Evolutionary conservation across 1,284 basidiomycete genomes (phyloP), one percentile per base, ranked within the genome.

Genomic region (Volvariella volvacea): DNA sequence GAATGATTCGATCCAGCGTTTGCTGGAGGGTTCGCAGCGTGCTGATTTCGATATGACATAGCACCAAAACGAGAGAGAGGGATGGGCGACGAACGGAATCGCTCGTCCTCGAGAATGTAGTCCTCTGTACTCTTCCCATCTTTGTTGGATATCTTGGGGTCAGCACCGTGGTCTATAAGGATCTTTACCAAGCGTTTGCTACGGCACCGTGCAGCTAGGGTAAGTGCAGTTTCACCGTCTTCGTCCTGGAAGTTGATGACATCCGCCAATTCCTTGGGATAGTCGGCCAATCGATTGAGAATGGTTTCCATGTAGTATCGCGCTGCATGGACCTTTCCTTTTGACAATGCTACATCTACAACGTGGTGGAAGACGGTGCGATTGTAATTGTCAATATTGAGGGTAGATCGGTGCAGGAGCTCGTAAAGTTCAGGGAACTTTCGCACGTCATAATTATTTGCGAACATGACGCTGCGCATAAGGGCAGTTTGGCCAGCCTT

Each of bases 171-270:
- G 63, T 99, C 95, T 46, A 99, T 86, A 43, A 99, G 77, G 15
- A 97, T 76, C 60, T 95, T 95, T 53, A 99, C 94, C 14, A 99
- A 77, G n/a, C 94, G 83, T 67, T 98, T 96, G 63, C 90, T 94
- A 46, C 96, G 74, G 56, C 95, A 97, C 30, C 96, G 78, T 3
- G 96, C 96, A 19, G 96, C 95, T 74, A 99, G 83, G 1, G 96
- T 99, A 47, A 99, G 68, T 8, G 96, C 92, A 10, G 96, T 98
- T 68, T 99, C 96, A 25, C 95, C 95, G 55, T 99, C 96, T 60
- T 98, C 93, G 61, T 99, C 96, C 63, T 96, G 96, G 65, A 99
- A 99, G 61, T 99, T 99, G 66, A 99, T 92, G 41, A 99, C 93
- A 60, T 99, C 96, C 30, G 93, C 92, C 14, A 99, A 71, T 64